Evolutionary conservation across 2,329 filamentous ascomycete genomes (phyloP).

Genomic region (Venturia nashicola): DNA sequence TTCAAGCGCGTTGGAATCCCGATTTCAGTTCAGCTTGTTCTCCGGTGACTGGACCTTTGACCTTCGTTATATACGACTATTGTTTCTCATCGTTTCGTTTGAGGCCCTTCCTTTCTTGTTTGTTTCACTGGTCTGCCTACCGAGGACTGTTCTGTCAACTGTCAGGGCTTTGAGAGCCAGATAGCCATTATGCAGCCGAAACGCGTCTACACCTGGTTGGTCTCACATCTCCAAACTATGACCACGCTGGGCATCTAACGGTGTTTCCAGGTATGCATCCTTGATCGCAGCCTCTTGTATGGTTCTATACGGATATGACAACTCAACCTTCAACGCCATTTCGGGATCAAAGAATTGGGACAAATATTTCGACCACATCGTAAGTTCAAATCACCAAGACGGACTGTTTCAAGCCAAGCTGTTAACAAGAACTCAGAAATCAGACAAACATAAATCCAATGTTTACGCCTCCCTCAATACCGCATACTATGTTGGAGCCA

Average conservation of each 20-base stretch:
- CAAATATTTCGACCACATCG: conserved; percentile 45
- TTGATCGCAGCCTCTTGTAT: conserved; percentile 61
- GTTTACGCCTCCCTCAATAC: conserved; percentile 51
- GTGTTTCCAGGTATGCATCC: conserved; percentile 47
- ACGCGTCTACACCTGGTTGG: not conserved
- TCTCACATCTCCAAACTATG: not conserved
- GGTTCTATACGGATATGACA: conserved; percentile 65
- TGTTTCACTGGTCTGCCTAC: not conserved
- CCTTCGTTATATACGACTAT: not conserved
- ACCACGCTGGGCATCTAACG: not conserved
- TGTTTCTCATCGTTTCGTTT: not conserved
- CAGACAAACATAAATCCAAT: conserved; percentile 21
- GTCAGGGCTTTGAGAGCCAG: not conserved
- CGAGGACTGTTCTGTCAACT: not conserved
- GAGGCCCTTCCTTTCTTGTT: not conserved
- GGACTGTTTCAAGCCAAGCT: not conserved
- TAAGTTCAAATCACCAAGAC: conserved; percentile 6
- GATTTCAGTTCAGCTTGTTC: not conserved
- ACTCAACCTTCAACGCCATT: conserved; percentile 60
- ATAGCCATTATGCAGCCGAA: not conserved
- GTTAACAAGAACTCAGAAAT: conserved; percentile 12
- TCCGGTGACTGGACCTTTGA: not conserved
- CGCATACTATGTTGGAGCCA: conserved; percentile 58
- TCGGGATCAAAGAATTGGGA: conserved; percentile 57
- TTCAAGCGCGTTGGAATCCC: too few relatives aligned